phyloP scores from a whole-genome alignment of 352 stramenopile species.

The Aphanomyces euteiches region DNA sequence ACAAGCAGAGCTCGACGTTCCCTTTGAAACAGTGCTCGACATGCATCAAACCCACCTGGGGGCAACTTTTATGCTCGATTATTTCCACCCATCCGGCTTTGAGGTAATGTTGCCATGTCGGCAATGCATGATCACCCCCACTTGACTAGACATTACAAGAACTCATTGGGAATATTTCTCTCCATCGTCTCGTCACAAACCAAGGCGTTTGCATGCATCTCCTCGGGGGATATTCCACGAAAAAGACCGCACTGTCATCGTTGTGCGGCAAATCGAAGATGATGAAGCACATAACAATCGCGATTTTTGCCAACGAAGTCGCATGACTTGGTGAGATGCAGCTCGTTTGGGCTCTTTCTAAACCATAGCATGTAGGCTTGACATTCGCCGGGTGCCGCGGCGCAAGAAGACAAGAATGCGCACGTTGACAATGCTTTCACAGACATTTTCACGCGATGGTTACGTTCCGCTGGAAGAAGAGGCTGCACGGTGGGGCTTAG shows the following conservation, averaged over 20 bases:
- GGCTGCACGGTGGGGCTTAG: neutral
- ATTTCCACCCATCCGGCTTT: neutral
- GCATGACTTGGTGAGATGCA: neutral
- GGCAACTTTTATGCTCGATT: neutral
- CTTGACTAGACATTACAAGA: conserved; percentile 8
- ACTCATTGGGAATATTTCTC: neutral
- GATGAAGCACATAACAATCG: neutral
- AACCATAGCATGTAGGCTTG: neutral
- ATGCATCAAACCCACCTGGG: neutral
- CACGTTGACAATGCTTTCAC: neutral
- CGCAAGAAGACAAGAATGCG: neutral
- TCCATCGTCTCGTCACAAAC: conserved; percentile 1
- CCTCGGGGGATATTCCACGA: neutral
- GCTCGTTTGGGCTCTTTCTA: neutral
- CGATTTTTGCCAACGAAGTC: neutral
- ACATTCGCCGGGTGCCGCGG: neutral
- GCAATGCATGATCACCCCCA: neutral
- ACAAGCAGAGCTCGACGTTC: neutral
- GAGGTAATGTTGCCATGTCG: neutral
- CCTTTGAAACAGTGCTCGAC: conserved; percentile 1
- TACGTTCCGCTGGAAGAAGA: neutral
- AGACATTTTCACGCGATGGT: neutral
- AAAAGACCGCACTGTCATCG: neutral
- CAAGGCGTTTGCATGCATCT: neutral
- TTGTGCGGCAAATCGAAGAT: conserved; percentile 1